Base-by-base conservation (phyloP, 306 rosid species). In the Delonix regia region DNA sequence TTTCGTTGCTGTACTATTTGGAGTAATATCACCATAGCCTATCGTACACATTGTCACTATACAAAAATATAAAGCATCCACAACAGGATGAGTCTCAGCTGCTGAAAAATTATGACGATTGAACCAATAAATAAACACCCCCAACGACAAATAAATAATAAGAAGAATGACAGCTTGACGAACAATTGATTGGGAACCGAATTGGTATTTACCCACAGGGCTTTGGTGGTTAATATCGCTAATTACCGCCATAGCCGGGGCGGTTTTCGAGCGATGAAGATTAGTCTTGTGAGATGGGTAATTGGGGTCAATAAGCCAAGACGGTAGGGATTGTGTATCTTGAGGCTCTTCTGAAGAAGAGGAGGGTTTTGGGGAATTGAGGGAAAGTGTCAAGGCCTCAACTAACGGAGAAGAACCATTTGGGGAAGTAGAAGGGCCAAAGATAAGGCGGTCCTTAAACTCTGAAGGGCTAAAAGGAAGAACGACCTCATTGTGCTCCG, bases 41-140 rank as follows among this genome's bases (percentile, higher is more conserved):
- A 95, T 95, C 0, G 99, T 95, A 62, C 98, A 95, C 99, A 95
- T 95, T 44, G 99, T 95, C 9, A 93, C 99, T 82, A 95, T 90
- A 72, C 99, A 93, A 79, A 95, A 95, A 83, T 95, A 95, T 66
- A 93, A 76, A 24, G 97, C 99, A 78, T 95, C 99, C 11, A 95
- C 98, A 15, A 93, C 86, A 28, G 98, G 98, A 71, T 95, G 93
- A 52, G 99, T 95, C 79, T 93, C 97, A 2, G 36, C 27, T 0
- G 86, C 89, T 19, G 82, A 3, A 47, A 96, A 96, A 78, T 86
- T 9, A 68, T 91, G 84, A 39, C 89, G 88, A 85, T 91, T 93
- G 64, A 85, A 81, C 96, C 92, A 93, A 74, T 89, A 96, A 64
- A 96, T 96, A 22, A 80, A 28, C 68, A 96, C 94, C 24, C 99